Evolutionary conservation across 2,329 filamentous ascomycete species (phyloP).

Genomic region (Lasiodiplodia sp.): DNA sequence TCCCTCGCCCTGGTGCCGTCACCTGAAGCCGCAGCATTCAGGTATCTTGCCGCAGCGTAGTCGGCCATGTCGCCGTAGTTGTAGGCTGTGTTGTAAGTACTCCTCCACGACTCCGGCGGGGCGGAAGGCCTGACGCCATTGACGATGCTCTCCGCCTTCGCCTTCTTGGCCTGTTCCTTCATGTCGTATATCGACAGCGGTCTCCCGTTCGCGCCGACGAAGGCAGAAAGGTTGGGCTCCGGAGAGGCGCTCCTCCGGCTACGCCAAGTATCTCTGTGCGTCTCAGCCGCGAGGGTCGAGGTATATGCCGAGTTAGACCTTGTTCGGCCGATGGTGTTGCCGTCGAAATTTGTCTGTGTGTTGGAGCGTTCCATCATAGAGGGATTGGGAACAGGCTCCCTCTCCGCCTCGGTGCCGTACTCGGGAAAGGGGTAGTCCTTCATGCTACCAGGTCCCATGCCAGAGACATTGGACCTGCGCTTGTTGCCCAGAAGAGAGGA

Average conservation of each 20-base stretch:
- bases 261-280: slow-evolving; percentile 17
- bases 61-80: slow-evolving; percentile 17
- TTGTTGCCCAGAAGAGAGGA: slow-evolving; percentile 9
- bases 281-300: not conserved
- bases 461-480: not conserved
- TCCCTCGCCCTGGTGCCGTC: not conserved
- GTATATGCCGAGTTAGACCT: slow-evolving; percentile 16
- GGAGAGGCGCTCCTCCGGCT: slow-evolving; percentile 1
- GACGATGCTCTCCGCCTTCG: slow-evolving; percentile 16
- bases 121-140: not conserved
- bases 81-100: slow-evolving; percentile 3
- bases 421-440: slow-evolving; percentile 8
- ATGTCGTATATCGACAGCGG: slow-evolving; percentile 25
- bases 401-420: not conserved
- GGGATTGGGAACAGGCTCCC: not conserved
- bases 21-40: not conserved
- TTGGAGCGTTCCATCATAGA: not conserved
- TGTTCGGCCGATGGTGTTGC: not conserved
- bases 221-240: slow-evolving; percentile 2
- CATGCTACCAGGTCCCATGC: slow-evolving; percentile 7
- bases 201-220: slow-evolving; percentile 4
- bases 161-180: slow-evolving; percentile 23
- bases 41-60: slow-evolving; percentile 2
- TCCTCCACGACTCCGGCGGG: slow-evolving; percentile 18
- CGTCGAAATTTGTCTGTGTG: slow-evolving; percentile 1